Conservation (phyloP, 1,284 basidiomycete species). For the Puccinia hordei region DNA sequence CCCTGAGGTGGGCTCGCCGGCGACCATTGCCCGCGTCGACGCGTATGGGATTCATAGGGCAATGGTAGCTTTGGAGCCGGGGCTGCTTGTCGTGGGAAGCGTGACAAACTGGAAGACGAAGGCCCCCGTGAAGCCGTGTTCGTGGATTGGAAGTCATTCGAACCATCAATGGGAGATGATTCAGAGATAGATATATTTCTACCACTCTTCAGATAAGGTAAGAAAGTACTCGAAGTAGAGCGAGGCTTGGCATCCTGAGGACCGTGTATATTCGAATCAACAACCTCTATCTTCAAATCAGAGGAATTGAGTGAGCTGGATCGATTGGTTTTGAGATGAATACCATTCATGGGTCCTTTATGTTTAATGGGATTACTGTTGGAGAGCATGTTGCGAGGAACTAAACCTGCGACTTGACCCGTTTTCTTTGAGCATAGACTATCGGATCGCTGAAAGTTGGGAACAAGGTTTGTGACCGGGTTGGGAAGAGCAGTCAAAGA, state of each 20-base stretch:
- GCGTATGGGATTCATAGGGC: not conserved
- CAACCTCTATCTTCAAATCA: slow-evolving; percentile 5
- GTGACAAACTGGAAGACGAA: slow-evolving; percentile 23
- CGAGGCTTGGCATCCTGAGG: slow-evolving; percentile 17
- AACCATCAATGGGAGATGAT: not conserved
- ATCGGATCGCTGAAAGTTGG: not conserved
- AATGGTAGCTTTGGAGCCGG: slow-evolving; percentile 34
- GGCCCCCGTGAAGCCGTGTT: not conserved
- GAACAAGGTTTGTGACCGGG: no score
- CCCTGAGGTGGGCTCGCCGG: not conserved
- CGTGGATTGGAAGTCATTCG: slow-evolving; percentile 3
- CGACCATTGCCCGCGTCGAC: slow-evolving; percentile 4
- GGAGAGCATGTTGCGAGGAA: not conserved
- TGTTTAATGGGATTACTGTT: slow-evolving; percentile 4
- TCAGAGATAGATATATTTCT: not conserved
- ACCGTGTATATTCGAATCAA: not conserved
- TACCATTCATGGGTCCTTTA: not conserved
- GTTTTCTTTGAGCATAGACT: not conserved
- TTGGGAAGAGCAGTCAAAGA: not conserved
- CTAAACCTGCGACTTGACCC: not conserved
- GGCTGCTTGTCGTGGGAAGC: slow-evolving; percentile 18
- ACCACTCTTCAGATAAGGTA: slow-evolving; percentile 3
- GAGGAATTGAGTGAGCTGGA: slow-evolving; percentile 19
- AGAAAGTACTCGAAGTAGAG: slow-evolving; percentile 9
- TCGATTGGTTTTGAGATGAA: not conserved